A percentile compares a stretch with the other conserved stretches of the same genome.
phyloP scores from a whole-genome alignment of 305 asterid species.

The Petunia hybrid region DNA sequence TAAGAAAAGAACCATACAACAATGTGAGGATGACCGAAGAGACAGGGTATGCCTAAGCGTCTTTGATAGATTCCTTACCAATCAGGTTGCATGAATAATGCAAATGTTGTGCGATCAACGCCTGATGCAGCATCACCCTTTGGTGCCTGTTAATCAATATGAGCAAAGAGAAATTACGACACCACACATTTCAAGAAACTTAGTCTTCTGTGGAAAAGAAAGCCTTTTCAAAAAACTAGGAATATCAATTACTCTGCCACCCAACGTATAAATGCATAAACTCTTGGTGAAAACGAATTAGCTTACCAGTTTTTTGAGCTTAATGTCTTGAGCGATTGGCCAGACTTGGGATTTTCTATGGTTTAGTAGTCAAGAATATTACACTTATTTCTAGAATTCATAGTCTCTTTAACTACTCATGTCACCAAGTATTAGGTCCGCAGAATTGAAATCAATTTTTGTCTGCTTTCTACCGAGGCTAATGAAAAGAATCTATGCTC shows the following conservation, averaged over 20 bases:
- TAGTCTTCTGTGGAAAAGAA: not conserved
- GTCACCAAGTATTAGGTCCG: too few relatives aligned
- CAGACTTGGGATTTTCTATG: not conserved
- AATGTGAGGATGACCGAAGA: constrained; percentile 10
- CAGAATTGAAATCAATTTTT: too few relatives aligned
- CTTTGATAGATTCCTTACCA: constrained; percentile 56
- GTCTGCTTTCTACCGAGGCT: not conserved
- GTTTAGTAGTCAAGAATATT: not conserved
- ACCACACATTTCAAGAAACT: constrained; percentile 15
- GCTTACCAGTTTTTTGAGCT: not conserved
- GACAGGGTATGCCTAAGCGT: constrained; percentile 18
- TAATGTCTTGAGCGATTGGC: not conserved
- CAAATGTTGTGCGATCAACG: constrained; percentile 85
- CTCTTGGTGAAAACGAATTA: not conserved
- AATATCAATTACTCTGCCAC: not conserved
- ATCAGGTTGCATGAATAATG: constrained; percentile 92
- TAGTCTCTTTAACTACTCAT: not conserved
- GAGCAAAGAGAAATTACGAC: not conserved
- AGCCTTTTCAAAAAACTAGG: not conserved
- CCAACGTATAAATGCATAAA: constrained; percentile 4
- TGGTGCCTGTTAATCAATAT: constrained; percentile 63
- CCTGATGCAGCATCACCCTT: constrained; percentile 63
- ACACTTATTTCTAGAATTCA: not conserved
- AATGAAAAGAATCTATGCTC: not conserved
- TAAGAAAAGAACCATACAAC: not conserved